Base-by-base conservation (phyloP, 768 basidiomycete genomes). In the Phanerochaete sordida region DNA sequence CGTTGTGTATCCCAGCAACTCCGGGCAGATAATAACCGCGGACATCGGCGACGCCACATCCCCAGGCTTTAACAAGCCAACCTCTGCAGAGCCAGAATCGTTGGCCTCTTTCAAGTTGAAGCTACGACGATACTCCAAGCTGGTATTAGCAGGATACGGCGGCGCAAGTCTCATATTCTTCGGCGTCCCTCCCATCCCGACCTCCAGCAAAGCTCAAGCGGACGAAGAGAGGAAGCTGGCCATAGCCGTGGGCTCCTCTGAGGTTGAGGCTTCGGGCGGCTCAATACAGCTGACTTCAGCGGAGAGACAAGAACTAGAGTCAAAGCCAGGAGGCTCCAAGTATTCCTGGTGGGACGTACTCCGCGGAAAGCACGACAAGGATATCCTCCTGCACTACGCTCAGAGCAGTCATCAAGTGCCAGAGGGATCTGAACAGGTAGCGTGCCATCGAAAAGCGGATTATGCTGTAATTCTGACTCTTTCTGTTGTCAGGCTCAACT, bases 291-390 rank as follows among this genome's bases (percentile, higher is more conserved):
- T 50, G 27, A 43, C 33, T 21, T 26, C 60, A 3, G 49, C 56
- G 16, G 49, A 57, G 35, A 31, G 33, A 48, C 23, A 39, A 49
- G 24, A 30, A 50, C 44, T 39, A 16, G 39, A 56, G n/a, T 13
- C 53, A 24, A 21, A 51, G 4, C 65, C 63, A 7, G 62, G 62
- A 1, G 57, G 64, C 7, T 37, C 65, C 19, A 53, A 65, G 6
- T 91, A 86, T 66, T 89, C 89, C 0, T 93, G 91, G 91, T 93
- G 91, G 90, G 84, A 91, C 64, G 81, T 92, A 21, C 72, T 93
- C 5, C 74, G 91, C 33, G 92, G 91, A 6, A 86, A 83, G 65
- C 90, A 93, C 62, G 92, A 93, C 68, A 82, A 85, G 64, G 90
- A 92, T 66, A 92, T 93, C 31, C 91, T 93, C 68, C 84, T 90